These are phyloP conservation scores for Aspergillus brasiliensis DNA, from an alignment of 2,329 filamentous ascomycete genomes.

Conservation along the genomic window DNA sequence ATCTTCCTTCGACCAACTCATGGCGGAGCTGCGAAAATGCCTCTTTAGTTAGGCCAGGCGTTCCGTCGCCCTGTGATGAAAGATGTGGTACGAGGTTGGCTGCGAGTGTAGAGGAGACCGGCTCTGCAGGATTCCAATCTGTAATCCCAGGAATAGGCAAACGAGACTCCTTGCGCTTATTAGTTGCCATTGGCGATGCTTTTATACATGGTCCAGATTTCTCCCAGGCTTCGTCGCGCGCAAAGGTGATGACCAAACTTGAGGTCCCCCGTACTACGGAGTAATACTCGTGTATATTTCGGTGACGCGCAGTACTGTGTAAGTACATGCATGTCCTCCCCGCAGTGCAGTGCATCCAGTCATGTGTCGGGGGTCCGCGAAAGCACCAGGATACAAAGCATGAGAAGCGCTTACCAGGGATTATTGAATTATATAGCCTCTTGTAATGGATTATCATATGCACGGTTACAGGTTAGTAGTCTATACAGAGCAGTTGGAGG, in stretches of 20 bases:
- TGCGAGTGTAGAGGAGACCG: constrained; percentile 75
- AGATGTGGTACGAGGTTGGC: constrained; percentile 84
- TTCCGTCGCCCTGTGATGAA: constrained; percentile 63
- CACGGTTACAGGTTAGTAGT: background rate
- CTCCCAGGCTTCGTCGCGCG: background rate
- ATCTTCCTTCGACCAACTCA: constrained; percentile 56
- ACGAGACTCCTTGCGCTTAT: constrained; percentile 3
- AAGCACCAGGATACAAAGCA: background rate
- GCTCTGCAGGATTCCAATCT: constrained; percentile 29
- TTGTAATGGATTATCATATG: too few relatives aligned
- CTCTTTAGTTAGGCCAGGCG: constrained; percentile 66
- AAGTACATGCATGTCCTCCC: background rate
- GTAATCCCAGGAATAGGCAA: background rate
- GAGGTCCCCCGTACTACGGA: background rate
- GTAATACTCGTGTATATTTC: background rate
- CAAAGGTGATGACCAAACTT: background rate
- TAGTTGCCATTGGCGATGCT: background rate
- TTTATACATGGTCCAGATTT: background rate
- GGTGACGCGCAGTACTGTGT: background rate
- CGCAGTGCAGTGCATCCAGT: background rate
- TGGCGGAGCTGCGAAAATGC: constrained; percentile 76
- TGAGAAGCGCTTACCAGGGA: background rate
- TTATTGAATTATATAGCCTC: too few relatives aligned
- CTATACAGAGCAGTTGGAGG: background rate
- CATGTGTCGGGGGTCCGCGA: too few relatives aligned